Evolutionary conservation across 2,329 filamentous ascomycete species (phyloP).

Genomic region (Phyllosticta capitalensis): DNA sequence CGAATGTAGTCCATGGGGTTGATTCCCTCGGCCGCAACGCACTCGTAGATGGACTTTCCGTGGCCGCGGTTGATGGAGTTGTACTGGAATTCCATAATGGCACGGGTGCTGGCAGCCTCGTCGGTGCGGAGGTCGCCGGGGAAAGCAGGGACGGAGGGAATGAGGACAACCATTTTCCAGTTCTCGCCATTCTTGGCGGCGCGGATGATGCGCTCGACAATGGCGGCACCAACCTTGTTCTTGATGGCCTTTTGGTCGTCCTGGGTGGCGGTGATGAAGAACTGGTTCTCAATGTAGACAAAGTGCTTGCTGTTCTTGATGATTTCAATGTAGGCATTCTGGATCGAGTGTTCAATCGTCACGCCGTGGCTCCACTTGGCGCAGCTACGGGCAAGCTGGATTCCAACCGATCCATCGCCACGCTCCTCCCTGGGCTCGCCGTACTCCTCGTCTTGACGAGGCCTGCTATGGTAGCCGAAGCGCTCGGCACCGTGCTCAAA

Average conservation of each 20-base stretch:
- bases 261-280: constrained; percentile 76
- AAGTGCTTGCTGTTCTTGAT: constrained; percentile 62
- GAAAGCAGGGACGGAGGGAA: constrained; percentile 73
- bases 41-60: constrained; percentile 68
- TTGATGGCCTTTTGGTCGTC: constrained; percentile 61
- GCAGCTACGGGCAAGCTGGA: constrained; percentile 30
- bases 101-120: constrained; percentile 64
- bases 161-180: constrained; percentile 68
- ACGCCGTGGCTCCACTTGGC: constrained; percentile 53
- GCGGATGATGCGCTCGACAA: constrained; percentile 66
- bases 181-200: constrained; percentile 55
- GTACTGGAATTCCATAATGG: constrained; percentile 86
- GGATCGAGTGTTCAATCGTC: constrained; percentile 65
- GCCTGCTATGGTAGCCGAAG: constrained; percentile 16
- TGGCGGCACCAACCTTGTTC: constrained; percentile 69
- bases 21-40: constrained; percentile 54
- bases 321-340: constrained; percentile 69
- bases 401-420: constrained; percentile 18
- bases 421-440: neutral
- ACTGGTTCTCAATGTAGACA: constrained; percentile 76
- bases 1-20: constrained; percentile 65
- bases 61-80: constrained; percentile 62
- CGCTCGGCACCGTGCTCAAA: constrained; percentile 16
- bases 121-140: constrained; percentile 69
- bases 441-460: constrained; percentile 20